Conservation (phyloP, 2,329 filamentous ascomycete species). For the Coniella lustricola region DNA sequence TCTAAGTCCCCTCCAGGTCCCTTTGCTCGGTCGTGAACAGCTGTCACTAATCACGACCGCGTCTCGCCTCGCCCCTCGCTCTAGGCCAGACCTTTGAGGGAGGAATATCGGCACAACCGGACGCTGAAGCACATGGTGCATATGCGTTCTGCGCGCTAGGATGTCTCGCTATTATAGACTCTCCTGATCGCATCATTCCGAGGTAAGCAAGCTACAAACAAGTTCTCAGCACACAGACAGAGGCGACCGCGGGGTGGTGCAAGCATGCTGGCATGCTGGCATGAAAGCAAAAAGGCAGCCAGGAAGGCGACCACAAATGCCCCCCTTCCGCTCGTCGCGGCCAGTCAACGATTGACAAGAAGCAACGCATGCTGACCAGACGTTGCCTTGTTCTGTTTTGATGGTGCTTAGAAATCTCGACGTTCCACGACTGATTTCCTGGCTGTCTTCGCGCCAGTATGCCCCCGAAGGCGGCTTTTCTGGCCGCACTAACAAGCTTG, state of each 20-base stretch:
- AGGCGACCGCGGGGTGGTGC: background rate
- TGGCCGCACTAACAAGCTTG: constrained; percentile 93
- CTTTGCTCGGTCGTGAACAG: constrained; percentile 4
- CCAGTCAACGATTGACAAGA: constrained; percentile 32
- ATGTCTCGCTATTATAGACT: constrained; percentile 77
- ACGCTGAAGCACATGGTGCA: constrained; percentile 87
- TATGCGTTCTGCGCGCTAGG: constrained; percentile 94
- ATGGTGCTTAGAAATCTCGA: constrained; percentile 59
- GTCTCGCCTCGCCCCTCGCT: background rate
- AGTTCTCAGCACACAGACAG: background rate
- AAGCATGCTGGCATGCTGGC: too few species aligned
- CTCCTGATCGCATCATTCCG: constrained; percentile 66
- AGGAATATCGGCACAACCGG: constrained; percentile 79
- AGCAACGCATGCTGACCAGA: constrained; percentile 29
- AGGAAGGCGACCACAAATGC: constrained; percentile 5
- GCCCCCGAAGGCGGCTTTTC: constrained; percentile 88
- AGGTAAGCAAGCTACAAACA: constrained; percentile 45
- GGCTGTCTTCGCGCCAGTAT: constrained; percentile 85
- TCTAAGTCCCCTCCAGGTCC: constrained; percentile 14
- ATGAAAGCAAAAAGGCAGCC: constrained; percentile 5
- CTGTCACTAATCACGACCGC: constrained; percentile 17
- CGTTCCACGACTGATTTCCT: constrained; percentile 68
- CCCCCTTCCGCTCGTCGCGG: constrained; percentile 11
- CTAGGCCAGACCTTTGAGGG: constrained; percentile 89
- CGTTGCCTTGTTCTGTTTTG: constrained; percentile 18